Conservation (phyloP, 495 filamentous ascomycete genomes). For the Chaetomium cochliodes region DNA sequence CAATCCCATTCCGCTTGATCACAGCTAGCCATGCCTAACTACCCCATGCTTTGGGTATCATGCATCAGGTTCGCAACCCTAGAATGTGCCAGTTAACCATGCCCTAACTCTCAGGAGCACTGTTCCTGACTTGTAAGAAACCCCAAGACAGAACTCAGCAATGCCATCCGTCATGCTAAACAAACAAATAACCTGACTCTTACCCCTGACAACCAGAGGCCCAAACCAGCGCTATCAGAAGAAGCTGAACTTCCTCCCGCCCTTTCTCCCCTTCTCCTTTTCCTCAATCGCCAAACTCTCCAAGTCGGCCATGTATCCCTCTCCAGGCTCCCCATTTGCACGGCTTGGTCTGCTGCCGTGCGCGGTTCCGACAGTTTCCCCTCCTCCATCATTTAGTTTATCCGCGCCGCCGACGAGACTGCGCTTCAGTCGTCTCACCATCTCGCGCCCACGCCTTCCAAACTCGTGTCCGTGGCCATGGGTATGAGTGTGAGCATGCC, state of each 20-base stretch:
- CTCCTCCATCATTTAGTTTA: background rate
- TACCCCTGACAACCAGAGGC: background rate
- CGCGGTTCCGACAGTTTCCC: background rate
- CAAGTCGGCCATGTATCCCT: background rate
- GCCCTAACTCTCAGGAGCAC: background rate
- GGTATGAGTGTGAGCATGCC: no score
- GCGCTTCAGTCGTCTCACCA: slow-evolving; percentile 21
- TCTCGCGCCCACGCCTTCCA: background rate
- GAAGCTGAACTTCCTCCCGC: slow-evolving; percentile 1
- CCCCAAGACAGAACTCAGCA: background rate
- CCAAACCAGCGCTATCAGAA: slow-evolving; percentile 12
- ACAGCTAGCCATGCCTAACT: background rate
- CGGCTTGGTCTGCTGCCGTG: no score
- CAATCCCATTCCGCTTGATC: background rate
- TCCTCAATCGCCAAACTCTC: background rate
- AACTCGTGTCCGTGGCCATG: background rate
- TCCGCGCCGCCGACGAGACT: slow-evolving; percentile 1
- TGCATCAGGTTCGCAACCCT: no score
- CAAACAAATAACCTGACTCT: background rate
- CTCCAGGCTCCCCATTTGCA: background rate
- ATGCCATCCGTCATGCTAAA: background rate
- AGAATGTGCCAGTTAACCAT: background rate
- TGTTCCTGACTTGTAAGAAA: background rate
- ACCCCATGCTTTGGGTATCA: background rate
- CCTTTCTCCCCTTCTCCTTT: background rate